A percentile compares a stretch with the other conserved stretches of the same genome.
These are phyloP conservation scores for Pulicaria dysenterica DNA, from an alignment of 129 eudicot genomes.

Conservation along the genomic window DNA sequence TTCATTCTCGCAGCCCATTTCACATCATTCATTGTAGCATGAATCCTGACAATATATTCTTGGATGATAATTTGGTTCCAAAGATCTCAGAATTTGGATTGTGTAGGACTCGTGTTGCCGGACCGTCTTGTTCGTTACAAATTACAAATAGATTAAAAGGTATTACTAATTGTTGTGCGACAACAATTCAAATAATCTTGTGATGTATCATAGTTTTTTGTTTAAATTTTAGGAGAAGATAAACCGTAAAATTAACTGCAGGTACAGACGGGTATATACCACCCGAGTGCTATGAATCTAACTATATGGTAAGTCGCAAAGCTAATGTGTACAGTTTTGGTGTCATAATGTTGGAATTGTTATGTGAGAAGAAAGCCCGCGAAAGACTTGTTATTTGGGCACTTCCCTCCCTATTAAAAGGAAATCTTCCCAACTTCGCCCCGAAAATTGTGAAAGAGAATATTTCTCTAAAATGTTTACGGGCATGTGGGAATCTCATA, in stretches of 20 bases:
- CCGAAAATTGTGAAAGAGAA: background rate
- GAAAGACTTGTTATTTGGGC: background rate
- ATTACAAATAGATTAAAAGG: no score
- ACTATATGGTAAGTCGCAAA: background rate
- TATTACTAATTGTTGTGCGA: no score
- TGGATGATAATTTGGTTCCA: background rate
- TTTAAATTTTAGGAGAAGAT: no score
- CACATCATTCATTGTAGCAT: background rate
- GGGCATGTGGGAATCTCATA: background rate
- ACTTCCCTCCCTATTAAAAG: background rate
- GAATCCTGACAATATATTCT: background rate
- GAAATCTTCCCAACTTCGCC: no score
- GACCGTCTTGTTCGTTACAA: background rate
- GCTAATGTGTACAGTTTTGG: constrained; percentile 3
- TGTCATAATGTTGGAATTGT: background rate
- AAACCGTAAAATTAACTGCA: no score
- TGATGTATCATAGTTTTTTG: no score
- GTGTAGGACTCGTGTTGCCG: no score
- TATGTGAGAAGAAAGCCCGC: background rate
- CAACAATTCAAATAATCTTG: no score
- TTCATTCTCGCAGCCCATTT: background rate
- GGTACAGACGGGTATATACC: background rate
- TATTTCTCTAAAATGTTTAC: background rate
- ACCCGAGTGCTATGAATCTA: background rate
- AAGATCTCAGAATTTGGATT: background rate